Percentiles rank a stretch among this genome's conserved stretches.
phyloP scores from a whole-genome alignment of 2,329 filamentous ascomycete genomes.

The Pseudocercospora cruenta region DNA sequence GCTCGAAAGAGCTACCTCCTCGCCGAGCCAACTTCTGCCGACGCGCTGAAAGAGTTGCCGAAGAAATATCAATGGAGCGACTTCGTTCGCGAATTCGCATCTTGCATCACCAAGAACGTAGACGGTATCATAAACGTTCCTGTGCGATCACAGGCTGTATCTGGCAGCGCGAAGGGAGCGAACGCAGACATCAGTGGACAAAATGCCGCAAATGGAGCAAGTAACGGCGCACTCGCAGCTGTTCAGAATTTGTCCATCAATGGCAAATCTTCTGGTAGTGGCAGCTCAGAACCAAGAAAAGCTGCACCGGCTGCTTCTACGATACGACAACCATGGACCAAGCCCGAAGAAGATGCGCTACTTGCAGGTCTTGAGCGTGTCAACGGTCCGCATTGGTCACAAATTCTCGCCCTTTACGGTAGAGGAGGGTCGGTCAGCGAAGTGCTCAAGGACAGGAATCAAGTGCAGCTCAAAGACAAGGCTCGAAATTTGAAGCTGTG shows the following conservation, averaged over 20 bases:
- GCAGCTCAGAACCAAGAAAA: constrained; percentile 17
- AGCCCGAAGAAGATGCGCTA: constrained; percentile 85
- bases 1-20: constrained; percentile 62
- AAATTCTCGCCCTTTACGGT: constrained; percentile 84
- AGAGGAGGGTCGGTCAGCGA: constrained; percentile 77
- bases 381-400: constrained; percentile 90
- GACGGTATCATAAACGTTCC: constrained; percentile 47
- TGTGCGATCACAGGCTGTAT: constrained; percentile 27
- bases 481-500: constrained; percentile 87
- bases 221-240: constrained; percentile 5
- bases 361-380: constrained; percentile 88
- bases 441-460: constrained; percentile 83
- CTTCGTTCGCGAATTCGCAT: constrained; percentile 62
- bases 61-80: constrained; percentile 67
- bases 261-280: constrained; percentile 10
- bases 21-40: constrained; percentile 47
- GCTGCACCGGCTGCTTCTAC: constrained; percentile 27
- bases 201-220: constrained; percentile 5
- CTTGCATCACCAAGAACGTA: constrained; percentile 62
- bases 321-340: constrained; percentile 75
- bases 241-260: constrained; percentile 10
- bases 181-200: constrained; percentile 13
- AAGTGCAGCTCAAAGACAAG: constrained; percentile 92
- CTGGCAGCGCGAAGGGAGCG: constrained; percentile 10
- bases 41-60: constrained; percentile 54